A percentile compares a stretch with the other conserved stretches of the same genome.
These are phyloP conservation scores for Wickerhamomyces sydowiorum DNA, from an alignment of 805 yeast genomes.

Conservation along the genomic window DNA sequence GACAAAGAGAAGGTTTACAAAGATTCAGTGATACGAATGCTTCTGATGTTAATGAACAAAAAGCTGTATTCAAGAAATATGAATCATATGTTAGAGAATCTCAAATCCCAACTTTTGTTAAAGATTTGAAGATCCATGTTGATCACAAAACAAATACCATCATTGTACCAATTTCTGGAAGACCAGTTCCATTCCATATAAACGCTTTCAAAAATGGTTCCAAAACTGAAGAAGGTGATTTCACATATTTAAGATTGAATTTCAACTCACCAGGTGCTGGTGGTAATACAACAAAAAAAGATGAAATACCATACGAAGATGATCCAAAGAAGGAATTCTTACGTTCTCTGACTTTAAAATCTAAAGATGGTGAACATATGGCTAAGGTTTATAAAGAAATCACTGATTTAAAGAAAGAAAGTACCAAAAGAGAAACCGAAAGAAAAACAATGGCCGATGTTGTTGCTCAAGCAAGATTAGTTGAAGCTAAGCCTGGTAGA, in stretches of 20 bases:
- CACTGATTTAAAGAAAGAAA: conserved; percentile 86
- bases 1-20: conserved; percentile 82
- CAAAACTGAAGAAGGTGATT: conserved; percentile 94
- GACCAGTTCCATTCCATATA: conserved; percentile 97
- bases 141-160: conserved; percentile 87
- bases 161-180: conserved; percentile 84
- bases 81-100: conserved; percentile 93
- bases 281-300: conserved; percentile 60
- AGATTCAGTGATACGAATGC: conserved; percentile 80
- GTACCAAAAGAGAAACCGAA: conserved; percentile 86
- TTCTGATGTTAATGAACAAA: conserved; percentile 49
- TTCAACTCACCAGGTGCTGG: conserved; percentile 91
- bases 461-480: conserved; percentile 81
- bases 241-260: conserved; percentile 82
- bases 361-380: conserved; percentile 88
- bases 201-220: conserved; percentile 92
- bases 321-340: conserved; percentile 81
- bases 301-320: conserved; percentile 88
- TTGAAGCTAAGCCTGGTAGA: conserved; percentile 78
- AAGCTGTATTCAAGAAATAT: conserved; percentile 80
- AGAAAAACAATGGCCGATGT: conserved; percentile 91
- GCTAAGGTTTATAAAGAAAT: conserved; percentile 84
- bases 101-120: conserved; percentile 80
- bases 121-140: conserved; percentile 80
- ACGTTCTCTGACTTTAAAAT: conserved; percentile 80